phyloP scores from a whole-genome alignment of 305 asterid genomes.

The Fraxinus ornus region DNA sequence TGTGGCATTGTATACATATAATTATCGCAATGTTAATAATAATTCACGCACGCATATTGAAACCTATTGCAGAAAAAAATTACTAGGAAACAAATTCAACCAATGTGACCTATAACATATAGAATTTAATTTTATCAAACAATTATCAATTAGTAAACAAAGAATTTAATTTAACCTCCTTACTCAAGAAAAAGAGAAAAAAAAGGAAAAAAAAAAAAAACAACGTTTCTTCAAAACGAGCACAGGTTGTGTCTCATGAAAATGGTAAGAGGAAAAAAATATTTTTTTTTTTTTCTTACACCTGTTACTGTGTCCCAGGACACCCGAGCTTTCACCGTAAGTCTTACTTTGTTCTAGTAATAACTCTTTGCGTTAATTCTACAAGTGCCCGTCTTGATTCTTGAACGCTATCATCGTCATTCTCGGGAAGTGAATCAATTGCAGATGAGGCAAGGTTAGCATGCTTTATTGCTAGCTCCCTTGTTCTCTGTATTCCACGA shows the following conservation, averaged over 20 bases:
- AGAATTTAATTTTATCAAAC: not conserved
- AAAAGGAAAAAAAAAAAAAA: not conserved
- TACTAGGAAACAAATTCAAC: not conserved
- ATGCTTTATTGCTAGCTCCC: conserved; percentile 78
- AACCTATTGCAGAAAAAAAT: not conserved
- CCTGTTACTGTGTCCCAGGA: conserved; percentile 12
- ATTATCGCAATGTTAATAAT: not conserved
- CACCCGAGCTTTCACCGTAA: conserved; percentile 10
- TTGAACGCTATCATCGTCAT: conserved; percentile 59
- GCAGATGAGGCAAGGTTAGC: conserved; percentile 87
- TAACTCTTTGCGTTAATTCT: conserved; percentile 76
- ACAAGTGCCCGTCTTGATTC: conserved; percentile 84
- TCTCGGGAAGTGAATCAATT: conserved; percentile 66
- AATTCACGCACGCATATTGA: not conserved
- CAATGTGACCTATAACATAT: not conserved
- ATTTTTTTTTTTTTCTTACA: conserved; percentile 1
- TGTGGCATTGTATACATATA: not conserved
- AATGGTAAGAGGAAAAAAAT: not conserved
- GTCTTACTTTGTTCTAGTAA: conserved; percentile 71
- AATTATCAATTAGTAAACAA: not conserved
- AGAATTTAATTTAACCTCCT: not conserved
- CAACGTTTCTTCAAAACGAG: not conserved
- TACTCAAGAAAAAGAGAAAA: not conserved
- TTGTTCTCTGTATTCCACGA: conserved; percentile 72
- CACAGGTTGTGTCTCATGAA: not conserved